Evolutionary conservation across 371 early-diverging fungal genomes (phyloP), one percentile per base, ranked within the genome.

Genomic region (Mortierella sp.): DNA sequence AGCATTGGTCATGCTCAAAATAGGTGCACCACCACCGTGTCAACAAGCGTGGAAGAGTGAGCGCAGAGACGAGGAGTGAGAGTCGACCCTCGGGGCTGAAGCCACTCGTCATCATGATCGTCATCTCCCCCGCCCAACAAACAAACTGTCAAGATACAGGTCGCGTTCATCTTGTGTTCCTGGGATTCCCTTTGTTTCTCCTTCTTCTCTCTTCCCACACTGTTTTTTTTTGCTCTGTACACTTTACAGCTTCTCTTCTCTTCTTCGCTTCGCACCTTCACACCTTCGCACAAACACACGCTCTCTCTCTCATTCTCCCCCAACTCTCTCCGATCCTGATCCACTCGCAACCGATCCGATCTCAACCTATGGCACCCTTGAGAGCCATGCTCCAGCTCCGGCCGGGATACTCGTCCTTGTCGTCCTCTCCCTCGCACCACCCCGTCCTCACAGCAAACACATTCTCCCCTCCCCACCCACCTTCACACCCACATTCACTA

Each of bases 331-430:
- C 13, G 31, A 26, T 18, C 53, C 54, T 23, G 30, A 46, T 30
- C 31, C 9, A 9, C 41, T 8, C 49, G 19, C 47, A 23, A 43
- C 54, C 24, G 41, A 45, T 46, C 2, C 23, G 23, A 27, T 31
- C 12, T 7, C 27, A 13, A 24, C 23, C 48, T 38, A 67, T 67
- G 64, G 60, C 67, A 8, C 50, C 68, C 13, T 47, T 72, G 64
- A 67, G 57, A 59, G 73, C 67, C 54, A 67, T 67, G 67, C 73
- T 72, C 43, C 72, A 66, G 56, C 73, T 72, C 38, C 72, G 72
- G 14, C 66, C 71, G 26, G 71, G 61, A 30, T 34, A 67, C 27
- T 26, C 64, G 28, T 38, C 73, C 27, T 26, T 60, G 28, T 38
- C 43, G n/a, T 31, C 45, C 28, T 30, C 46, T 34, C 46, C 62